A percentile compares a stretch with the other conserved stretches of the same genome.
Conservation (phyloP, 2,329 filamentous ascomycete genomes). For the Monilinia laxa region DNA sequence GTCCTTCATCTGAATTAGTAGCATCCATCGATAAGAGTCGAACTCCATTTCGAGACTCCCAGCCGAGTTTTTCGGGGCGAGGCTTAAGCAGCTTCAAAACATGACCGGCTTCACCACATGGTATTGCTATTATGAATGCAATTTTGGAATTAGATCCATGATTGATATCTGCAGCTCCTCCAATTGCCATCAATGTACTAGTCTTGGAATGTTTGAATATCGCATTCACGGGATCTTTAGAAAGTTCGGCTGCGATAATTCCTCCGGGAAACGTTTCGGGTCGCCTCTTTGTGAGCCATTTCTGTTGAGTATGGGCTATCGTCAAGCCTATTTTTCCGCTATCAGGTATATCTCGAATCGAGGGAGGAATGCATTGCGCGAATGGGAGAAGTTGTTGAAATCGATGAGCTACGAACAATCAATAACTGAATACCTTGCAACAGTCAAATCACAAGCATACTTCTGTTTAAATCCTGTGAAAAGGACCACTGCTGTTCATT, state of each 20-base stretch:
- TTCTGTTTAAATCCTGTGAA: constrained; percentile 29
- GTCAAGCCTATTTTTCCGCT: constrained; percentile 22
- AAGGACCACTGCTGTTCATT: constrained; percentile 39
- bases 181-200: constrained; percentile 33
- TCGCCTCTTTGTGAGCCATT: constrained; percentile 32
- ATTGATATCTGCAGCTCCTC: constrained; percentile 29
- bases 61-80: constrained; percentile 33
- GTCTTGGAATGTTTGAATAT: constrained; percentile 20
- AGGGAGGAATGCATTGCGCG: constrained; percentile 33
- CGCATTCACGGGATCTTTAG: constrained; percentile 11
- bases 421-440: constrained; percentile 22
- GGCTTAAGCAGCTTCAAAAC: constrained; percentile 37
- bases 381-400: constrained; percentile 37
- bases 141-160: constrained; percentile 28
- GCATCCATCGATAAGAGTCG: constrained; percentile 31
- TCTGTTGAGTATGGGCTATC: constrained; percentile 29
- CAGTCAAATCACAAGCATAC: constrained; percentile 25
- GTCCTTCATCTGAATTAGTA: constrained; percentile 32
- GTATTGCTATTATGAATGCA: constrained; percentile 34
- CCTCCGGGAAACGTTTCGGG: constrained; percentile 35
- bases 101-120: constrained; percentile 38
- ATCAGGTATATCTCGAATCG: constrained; percentile 27
- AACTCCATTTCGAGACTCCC: constrained; percentile 33
- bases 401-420: constrained; percentile 26
- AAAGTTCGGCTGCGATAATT: constrained; percentile 21